Conservation (phyloP, 1,284 basidiomycete genomes). For the Pterulicium gracile region DNA sequence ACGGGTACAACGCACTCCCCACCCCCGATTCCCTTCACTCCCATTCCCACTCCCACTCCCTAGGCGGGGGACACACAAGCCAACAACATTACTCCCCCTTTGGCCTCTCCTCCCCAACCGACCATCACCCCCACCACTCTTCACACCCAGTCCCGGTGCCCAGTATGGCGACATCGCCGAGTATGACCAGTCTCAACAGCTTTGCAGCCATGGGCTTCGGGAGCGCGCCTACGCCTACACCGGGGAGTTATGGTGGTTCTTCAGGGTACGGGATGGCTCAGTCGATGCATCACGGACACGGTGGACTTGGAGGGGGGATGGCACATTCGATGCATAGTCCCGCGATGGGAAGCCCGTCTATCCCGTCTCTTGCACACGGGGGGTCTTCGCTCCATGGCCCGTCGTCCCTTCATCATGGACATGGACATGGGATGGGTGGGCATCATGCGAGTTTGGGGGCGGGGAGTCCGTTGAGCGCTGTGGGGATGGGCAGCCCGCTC, state of each 20-base stretch:
- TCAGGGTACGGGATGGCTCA: too few species aligned
- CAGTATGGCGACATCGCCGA: background rate
- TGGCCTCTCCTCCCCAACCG: background rate
- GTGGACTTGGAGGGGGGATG: background rate
- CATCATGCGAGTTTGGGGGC: background rate
- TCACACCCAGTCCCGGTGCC: too few species aligned
- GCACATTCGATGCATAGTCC: too few species aligned
- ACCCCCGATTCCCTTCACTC: conserved; percentile 23
- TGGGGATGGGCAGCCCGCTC: too few species aligned
- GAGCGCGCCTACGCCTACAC: background rate
- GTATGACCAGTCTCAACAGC: background rate
- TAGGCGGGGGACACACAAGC: conserved; percentile 17
- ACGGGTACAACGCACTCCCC: conserved; percentile 23
- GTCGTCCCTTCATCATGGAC: too few species aligned
- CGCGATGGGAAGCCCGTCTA: too few species aligned
- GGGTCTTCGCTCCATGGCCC: too few species aligned
- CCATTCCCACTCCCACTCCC: conserved; percentile 17
- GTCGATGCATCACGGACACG: background rate
- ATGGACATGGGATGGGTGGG: background rate
- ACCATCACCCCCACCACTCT: too few species aligned
- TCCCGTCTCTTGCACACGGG: too few species aligned
- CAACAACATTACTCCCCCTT: conserved; percentile 2
- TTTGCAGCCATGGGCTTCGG: background rate
- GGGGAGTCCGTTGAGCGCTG: background rate
- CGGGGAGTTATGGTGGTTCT: too few species aligned